A percentile compares a stretch with the other conserved stretches of the same genome.
Evolutionary conservation across 1,284 basidiomycete species (phyloP).

Genomic region (Sanguinoderma infundibulare): DNA sequence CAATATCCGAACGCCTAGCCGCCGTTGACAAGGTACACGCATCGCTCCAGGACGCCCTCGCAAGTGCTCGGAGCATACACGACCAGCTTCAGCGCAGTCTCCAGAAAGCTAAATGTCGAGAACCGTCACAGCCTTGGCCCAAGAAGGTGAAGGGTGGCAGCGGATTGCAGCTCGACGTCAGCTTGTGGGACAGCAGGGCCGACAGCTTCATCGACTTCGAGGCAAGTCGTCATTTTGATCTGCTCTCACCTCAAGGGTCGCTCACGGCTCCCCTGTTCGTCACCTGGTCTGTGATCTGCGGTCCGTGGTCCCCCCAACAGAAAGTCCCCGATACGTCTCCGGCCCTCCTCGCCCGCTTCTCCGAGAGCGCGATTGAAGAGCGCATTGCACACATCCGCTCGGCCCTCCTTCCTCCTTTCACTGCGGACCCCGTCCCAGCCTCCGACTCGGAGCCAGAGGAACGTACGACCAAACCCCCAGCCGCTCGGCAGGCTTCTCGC

Average conservation of each 20-base stretch:
- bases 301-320: background rate
- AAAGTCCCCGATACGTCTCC: conserved; percentile 1
- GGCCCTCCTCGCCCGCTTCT: conserved; percentile 3
- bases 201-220: conserved; percentile 10
- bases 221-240: background rate
- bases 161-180: conserved; percentile 6
- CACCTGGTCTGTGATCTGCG: background rate
- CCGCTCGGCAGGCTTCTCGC: conserved; percentile 3
- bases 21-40: conserved; percentile 13
- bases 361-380: conserved; percentile 25
- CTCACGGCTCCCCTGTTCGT: background rate
- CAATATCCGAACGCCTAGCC: conserved; percentile 22
- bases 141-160: background rate
- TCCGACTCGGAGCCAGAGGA: conserved; percentile 11
- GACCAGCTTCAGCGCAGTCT: conserved; percentile 17
- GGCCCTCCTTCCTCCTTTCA: conserved; percentile 23
- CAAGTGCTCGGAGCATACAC: conserved; percentile 13
- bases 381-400: conserved; percentile 30
- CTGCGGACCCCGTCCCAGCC: conserved; percentile 12
- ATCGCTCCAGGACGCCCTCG: conserved; percentile 21
- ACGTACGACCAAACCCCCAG: background rate
- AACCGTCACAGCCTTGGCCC: background rate
- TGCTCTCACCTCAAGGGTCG: background rate
- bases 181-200: conserved; percentile 16
- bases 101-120: background rate